Conservation (phyloP, 139 green algal genomes). For the Chlamydomonas sphaeroides region DNA sequence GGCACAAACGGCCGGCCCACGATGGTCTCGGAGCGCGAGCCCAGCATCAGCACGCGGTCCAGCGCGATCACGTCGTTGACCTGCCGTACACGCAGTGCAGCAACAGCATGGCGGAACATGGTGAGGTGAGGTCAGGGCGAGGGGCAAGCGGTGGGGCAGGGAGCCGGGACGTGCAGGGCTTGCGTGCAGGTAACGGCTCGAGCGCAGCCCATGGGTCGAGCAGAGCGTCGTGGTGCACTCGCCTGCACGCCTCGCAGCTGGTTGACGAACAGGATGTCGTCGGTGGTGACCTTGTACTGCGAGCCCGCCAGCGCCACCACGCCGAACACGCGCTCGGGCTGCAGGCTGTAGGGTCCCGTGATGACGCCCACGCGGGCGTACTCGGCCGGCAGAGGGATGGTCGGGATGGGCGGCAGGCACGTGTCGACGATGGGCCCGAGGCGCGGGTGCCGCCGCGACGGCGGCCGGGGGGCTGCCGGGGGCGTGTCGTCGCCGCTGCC, state of each 20-base stretch:
- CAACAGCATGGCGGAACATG: too few species aligned
- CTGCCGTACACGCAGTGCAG: too few species aligned
- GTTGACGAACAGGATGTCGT: constrained; percentile 62
- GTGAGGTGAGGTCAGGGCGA: too few species aligned
- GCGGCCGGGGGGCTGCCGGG: neutral
- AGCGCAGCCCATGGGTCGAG: too few species aligned
- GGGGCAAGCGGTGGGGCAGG: too few species aligned
- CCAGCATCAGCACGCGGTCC: constrained; percentile 54
- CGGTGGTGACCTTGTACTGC: constrained; percentile 63
- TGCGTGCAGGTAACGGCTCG: too few species aligned
- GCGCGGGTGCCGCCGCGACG: neutral
- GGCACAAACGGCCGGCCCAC: constrained; percentile 57
- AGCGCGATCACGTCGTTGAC: constrained; percentile 61
- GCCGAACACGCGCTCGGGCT: constrained; percentile 48
- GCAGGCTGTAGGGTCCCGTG: constrained; percentile 39
- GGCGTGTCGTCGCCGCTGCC: neutral
- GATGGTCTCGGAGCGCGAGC: constrained; percentile 38
- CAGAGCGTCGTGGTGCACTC: too few species aligned
- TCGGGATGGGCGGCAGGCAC: constrained; percentile 52
- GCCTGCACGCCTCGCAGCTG: constrained; percentile 25
- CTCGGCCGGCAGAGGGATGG: constrained; percentile 25
- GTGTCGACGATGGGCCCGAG: constrained; percentile 42
- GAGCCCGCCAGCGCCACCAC: constrained; percentile 50
- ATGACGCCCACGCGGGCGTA: constrained; percentile 45
- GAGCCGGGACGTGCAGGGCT: too few species aligned